Evolutionary conservation across 2,329 filamentous ascomycete species (phyloP), one percentile per base, ranked within the genome.

Genomic region (Coniochaeta ligniaria): DNA sequence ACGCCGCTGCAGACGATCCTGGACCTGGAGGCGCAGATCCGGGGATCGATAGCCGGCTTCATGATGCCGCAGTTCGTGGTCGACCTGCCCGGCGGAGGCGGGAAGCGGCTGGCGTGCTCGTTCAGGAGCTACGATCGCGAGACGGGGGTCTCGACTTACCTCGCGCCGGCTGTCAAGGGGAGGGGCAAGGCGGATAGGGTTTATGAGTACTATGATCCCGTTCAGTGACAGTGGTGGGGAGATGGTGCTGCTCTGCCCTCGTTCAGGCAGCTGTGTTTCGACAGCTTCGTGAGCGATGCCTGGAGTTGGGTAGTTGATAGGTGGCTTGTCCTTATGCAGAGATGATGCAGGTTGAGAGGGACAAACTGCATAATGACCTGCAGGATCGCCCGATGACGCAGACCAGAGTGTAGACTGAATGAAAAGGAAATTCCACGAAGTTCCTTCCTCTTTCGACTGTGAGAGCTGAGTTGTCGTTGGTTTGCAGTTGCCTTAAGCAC

Each of bases 61-160:
- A 78, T 82, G 74, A 86, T 79, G 74, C 85, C 86, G 0, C 76
- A 80, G 20, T 88, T 87, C 65, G 80, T 88, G 6, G 82, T 87
- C 22, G 84, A 88, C 67, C 77, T 88, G 6, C 85, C 85, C 0
- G 83, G 80, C 1, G 84, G 85, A 1, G 85, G 85, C 1, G 85
- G 85, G 2, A 88, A 89, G 73, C 79, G 85, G 50, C 77, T 84
- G 12, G 83, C 82, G 1, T 77, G 78, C 47, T 80, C 79, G 14
- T 78, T 75, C 64, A 74, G 81, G 60, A 77, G 72, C 1, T 88
- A 88, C 66, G 78, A 87, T 68, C 74, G 74, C 35, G 62, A 69
- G 8, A 81, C 76, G 2, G 85, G 85, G 0, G 68, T 83, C 24
- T 84, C 83, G 12, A 80, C 70, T 0, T 88, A 82, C 69, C 74